Evolutionary conservation across 78 protist species (phyloP).

Genomic region (Anaeramoeba flamelloides): DNA sequence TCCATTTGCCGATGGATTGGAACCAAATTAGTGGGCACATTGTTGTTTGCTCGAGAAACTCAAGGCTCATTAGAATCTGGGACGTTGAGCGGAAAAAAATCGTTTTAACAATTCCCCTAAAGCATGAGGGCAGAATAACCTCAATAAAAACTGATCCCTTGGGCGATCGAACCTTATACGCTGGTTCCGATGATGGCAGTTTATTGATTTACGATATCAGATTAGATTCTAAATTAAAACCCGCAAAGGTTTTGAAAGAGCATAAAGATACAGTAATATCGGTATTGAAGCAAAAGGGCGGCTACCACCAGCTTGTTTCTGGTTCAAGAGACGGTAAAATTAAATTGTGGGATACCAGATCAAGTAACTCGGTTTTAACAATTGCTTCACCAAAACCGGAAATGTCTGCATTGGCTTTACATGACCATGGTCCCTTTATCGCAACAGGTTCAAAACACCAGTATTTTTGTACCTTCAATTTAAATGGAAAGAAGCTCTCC

Average conservation of each 20-base stretch:
- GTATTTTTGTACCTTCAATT: conserved; percentile 26
- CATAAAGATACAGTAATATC: neutral
- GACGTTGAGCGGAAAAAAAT: no score
- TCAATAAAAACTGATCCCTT: no score
- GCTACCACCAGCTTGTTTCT: neutral
- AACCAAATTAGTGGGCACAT: no score
- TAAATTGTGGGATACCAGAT: conserved; percentile 26
- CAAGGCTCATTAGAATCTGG: no score
- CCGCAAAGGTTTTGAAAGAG: conserved; percentile 13
- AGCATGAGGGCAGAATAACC: no score
- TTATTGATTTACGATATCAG: no score
- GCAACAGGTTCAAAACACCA: conserved; percentile 30
- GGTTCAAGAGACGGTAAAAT: conserved; percentile 2
- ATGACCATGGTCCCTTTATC: conserved; percentile 28
- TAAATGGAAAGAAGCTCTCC: conserved; percentile 38
- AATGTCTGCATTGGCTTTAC: conserved; percentile 29
- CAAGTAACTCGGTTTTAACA: neutral
- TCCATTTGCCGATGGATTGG: no score
- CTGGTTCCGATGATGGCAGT: no score
- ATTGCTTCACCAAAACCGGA: neutral
- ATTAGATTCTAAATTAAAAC: no score
- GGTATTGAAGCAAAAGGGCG: neutral
- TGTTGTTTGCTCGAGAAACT: no score
- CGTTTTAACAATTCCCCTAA: no score
- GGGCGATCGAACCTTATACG: no score